Evolutionary conservation across 2,329 filamentous ascomycete species (phyloP), one percentile per base, ranked within the genome.

Genomic region (Nannizziopsis barbatae): DNA sequence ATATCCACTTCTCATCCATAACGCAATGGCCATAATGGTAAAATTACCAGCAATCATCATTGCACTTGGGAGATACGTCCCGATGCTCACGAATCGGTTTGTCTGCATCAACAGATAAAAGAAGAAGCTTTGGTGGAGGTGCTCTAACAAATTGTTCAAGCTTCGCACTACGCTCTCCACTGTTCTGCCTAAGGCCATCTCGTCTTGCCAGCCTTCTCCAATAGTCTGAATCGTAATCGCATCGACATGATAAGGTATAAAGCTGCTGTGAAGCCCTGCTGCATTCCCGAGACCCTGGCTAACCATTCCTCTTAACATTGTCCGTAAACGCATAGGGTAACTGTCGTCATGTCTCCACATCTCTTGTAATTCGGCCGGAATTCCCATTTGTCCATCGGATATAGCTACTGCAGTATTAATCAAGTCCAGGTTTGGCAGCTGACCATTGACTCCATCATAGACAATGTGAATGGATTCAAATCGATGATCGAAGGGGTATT

Each of bases 91-190:
- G 62, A 98, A 98, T 9, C 89, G 81, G 59, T 92, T 86, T 27
- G 82, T 79, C 56, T 93, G 83, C 79, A 96, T 88, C 39, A 98
- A 75, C 45, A 98, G 73, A 65, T 98, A 98, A 70, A 98, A 96
- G 76, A 98, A 98, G 73, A 98, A 98, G 65, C 89, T 95, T 69
- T 98, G 92, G 64, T 98, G 92, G 52, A 98, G 75, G 63, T 98
- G 89, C 68, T 98, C 92, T 30, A 98, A 76, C 50, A 98, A 71
- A 62, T 98, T 98, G 70, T 98, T 98, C 66, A 98, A 71, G 64
- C 87, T 95, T 58, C 92, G 77, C 65, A 94, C 94, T 2, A 92
- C 77, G 58, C 88, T 88, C 68, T 98, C 92, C 3, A 96, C 75
- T 0, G 89, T 82, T 47, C 89, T 77, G 5, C 92, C 92, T 62